phyloP scores from a whole-genome alignment of 2,329 filamentous ascomycete species.

The Trichophaea hybrida region DNA sequence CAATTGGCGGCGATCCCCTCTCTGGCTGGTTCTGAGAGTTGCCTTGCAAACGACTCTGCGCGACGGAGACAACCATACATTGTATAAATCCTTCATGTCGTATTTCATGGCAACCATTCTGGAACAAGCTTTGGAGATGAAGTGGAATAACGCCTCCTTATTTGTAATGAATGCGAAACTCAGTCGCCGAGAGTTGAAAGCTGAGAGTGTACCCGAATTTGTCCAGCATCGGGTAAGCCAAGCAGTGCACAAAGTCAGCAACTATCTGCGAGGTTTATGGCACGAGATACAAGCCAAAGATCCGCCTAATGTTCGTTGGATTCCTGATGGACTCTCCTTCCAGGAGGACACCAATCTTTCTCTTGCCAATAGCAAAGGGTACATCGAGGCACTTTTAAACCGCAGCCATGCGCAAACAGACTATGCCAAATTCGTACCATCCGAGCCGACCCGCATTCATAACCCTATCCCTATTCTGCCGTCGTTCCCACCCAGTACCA shows the following conservation, averaged over 20 bases:
- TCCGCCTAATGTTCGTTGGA: constrained; percentile 3
- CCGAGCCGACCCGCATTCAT: neutral
- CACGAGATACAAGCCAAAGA: constrained; percentile 7
- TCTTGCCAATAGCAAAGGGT: constrained; percentile 6
- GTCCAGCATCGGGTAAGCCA: constrained; percentile 7
- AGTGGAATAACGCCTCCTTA: constrained; percentile 28
- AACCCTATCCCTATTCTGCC: neutral
- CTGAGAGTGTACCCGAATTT: constrained; percentile 25
- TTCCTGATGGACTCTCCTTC: constrained; percentile 17
- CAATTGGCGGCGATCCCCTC: constrained; percentile 39
- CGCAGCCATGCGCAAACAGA: neutral
- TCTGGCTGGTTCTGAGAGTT: constrained; percentile 44
- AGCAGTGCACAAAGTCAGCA: constrained; percentile 10
- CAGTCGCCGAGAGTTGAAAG: constrained; percentile 33
- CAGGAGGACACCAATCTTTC: constrained; percentile 16
- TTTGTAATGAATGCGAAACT: constrained; percentile 36
- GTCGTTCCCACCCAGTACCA: neutral
- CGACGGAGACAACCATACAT: neutral
- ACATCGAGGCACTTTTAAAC: neutral
- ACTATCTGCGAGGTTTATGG: constrained; percentile 12
- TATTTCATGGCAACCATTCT: constrained; percentile 35
- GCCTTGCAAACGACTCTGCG: constrained; percentile 33
- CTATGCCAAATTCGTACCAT: neutral
- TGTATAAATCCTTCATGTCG: constrained; percentile 41
- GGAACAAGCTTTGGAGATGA: constrained; percentile 14